Conservation (phyloP, 2,329 filamentous ascomycete genomes). For the Huntiella omanensis region DNA sequence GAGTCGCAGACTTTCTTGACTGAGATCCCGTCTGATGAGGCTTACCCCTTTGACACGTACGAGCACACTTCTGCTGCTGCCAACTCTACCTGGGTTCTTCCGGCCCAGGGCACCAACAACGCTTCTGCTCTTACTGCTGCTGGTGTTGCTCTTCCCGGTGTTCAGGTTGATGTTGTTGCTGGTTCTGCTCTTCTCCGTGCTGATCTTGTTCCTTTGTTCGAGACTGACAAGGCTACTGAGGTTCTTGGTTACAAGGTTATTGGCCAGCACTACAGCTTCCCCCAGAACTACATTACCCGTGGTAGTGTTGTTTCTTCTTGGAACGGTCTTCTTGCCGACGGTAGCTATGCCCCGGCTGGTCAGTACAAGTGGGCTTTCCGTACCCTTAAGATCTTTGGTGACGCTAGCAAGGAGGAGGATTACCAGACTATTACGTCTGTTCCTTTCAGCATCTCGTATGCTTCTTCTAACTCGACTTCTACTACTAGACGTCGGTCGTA, state of each 20-base stretch:
- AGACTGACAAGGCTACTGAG: conserved; percentile 14
- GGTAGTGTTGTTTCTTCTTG: conserved; percentile 19
- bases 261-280: conserved; percentile 25
- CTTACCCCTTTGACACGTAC: conserved; percentile 10
- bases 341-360: conserved; percentile 28
- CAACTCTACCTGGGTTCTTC: conserved; percentile 16
- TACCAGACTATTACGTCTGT: conserved; percentile 27
- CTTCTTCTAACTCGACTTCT: neutral
- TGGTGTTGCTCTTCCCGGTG: conserved; percentile 17
- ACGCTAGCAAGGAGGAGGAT: conserved; percentile 23
- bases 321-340: conserved; percentile 28
- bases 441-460: conserved; percentile 27
- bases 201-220: conserved; percentile 16
- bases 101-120: conserved; percentile 3
- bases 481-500: conserved; percentile 4
- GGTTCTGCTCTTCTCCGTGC: conserved; percentile 22
- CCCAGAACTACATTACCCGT: conserved; percentile 15
- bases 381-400: conserved; percentile 32
- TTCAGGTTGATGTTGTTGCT: conserved; percentile 21
- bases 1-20: conserved; percentile 16
- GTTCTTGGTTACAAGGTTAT: conserved; percentile 22
- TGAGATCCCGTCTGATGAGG: conserved; percentile 15
- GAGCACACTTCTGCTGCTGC: conserved; percentile 17
- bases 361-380: conserved; percentile 30
- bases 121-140: conserved; percentile 1